These are phyloP conservation scores for Saccharomyces mikatae DNA, from an alignment of 805 yeast genomes.

Conservation along the genomic window DNA sequence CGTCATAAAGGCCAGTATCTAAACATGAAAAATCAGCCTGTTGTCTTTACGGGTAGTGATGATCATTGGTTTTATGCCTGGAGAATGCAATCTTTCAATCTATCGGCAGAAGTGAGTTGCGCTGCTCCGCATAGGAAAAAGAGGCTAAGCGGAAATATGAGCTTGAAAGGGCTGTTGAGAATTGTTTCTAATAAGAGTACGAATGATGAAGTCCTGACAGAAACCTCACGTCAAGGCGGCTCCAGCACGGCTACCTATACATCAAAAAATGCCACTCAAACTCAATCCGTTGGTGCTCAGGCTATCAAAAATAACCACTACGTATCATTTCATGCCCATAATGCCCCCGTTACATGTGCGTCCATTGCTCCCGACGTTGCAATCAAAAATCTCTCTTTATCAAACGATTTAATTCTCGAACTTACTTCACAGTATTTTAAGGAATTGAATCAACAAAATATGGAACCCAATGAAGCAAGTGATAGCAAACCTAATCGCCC, in stretches of 20 bases:
- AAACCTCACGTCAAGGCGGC: not conserved
- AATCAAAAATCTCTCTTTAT: not conserved
- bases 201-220: constrained; percentile 4
- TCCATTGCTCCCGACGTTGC: not conserved
- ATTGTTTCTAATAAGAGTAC: constrained; percentile 11
- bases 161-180: constrained; percentile 8
- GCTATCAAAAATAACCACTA: not conserved
- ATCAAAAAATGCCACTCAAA: not conserved
- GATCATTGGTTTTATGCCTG: constrained; percentile 83
- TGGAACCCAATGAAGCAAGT: not conserved
- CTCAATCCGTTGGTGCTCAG: not conserved
- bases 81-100: constrained; percentile 37
- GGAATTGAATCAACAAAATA: not conserved
- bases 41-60: constrained; percentile 74
- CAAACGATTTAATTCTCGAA: not conserved
- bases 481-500: not conserved
- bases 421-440: not conserved
- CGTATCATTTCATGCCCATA: not conserved
- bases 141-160: not conserved
- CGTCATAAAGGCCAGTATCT: constrained; percentile 52
- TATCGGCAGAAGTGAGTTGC: constrained; percentile 2
- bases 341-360: not conserved
- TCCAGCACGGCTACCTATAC: not conserved
- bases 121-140: constrained; percentile 6
- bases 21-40: constrained; percentile 16